A percentile compares a stretch with the other conserved stretches of the same genome.
phyloP scores from a whole-genome alignment of 495 filamentous ascomycete species.

The Penicillium subrubescens region DNA sequence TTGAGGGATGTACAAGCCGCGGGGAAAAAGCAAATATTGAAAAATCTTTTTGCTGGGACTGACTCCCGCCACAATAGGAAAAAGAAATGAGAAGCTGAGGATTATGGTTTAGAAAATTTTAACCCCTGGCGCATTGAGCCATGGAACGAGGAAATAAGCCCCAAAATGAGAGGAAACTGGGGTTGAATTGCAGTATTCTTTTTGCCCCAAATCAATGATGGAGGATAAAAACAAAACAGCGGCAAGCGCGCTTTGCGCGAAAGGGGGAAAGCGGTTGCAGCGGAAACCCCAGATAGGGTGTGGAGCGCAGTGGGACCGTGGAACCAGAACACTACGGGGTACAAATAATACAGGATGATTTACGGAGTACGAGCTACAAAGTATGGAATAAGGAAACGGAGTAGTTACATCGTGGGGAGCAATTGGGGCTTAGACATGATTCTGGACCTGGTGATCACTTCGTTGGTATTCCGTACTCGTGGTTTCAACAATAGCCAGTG shows the following conservation, averaged over 20 bases:
- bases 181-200: neutral
- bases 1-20: conserved; percentile 4
- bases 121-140: neutral
- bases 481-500: neutral
- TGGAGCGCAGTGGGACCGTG: conserved; percentile 33
- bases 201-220: neutral
- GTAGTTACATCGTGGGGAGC: neutral
- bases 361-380: neutral
- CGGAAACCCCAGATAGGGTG: conserved; percentile 40
- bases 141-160: neutral
- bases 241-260: conserved; percentile 52
- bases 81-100: conserved; percentile 15
- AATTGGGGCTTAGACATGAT: conserved; percentile 10
- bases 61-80: conserved; percentile 2
- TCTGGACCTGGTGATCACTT: conserved; percentile 22
- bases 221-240: conserved; percentile 21
- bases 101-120: neutral
- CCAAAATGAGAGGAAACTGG: neutral
- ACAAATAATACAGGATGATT: neutral
- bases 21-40: conserved; percentile 13
- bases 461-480: neutral
- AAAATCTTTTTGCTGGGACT: conserved; percentile 5
- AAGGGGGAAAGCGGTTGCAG: conserved; percentile 39
- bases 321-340: conserved; percentile 8
- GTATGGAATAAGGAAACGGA: neutral